Conservation (phyloP, 495 filamentous ascomycete species). For the Thozetella sp. region DNA sequence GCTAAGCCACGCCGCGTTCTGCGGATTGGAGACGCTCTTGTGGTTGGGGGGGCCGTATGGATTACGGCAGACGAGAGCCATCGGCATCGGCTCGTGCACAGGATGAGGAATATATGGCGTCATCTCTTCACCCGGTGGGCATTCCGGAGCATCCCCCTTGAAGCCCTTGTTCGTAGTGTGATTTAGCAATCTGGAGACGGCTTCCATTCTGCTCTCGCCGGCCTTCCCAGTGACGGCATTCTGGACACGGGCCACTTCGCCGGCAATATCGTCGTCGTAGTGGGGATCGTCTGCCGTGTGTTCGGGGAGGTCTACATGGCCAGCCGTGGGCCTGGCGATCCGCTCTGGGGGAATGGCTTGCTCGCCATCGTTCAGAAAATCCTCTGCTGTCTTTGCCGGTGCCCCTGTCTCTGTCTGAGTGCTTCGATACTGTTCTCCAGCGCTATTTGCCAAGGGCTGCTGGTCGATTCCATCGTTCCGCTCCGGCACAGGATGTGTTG, state of each 20-base stretch:
- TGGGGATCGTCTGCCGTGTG: constrained; percentile 60
- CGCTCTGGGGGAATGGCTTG: constrained; percentile 21
- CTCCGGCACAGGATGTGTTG: constrained; percentile 14
- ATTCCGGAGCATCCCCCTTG: constrained; percentile 54
- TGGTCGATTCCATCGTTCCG: neutral
- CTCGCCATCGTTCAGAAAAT: constrained; percentile 9
- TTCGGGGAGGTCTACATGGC: constrained; percentile 41
- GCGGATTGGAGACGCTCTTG: constrained; percentile 60
- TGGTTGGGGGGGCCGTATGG: constrained; percentile 67
- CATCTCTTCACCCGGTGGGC: constrained; percentile 51
- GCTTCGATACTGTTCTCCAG: neutral
- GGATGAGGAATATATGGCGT: constrained; percentile 63
- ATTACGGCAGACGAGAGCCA: constrained; percentile 69
- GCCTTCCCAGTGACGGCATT: constrained; percentile 45
- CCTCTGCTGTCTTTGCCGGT: constrained; percentile 7
- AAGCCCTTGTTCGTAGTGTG: constrained; percentile 56
- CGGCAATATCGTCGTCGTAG: constrained; percentile 61
- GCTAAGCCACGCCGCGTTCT: constrained; percentile 73
- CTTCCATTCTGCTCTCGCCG: constrained; percentile 53
- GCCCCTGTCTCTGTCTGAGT: constrained; percentile 8
- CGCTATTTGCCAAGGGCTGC: neutral
- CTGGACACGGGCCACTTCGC: constrained; percentile 63
- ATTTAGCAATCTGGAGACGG: constrained; percentile 65
- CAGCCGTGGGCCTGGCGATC: constrained; percentile 21
- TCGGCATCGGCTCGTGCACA: constrained; percentile 60